Base-by-base conservation (phyloP, 2,329 filamentous ascomycete species). In the Diplodia sapinea region DNA sequence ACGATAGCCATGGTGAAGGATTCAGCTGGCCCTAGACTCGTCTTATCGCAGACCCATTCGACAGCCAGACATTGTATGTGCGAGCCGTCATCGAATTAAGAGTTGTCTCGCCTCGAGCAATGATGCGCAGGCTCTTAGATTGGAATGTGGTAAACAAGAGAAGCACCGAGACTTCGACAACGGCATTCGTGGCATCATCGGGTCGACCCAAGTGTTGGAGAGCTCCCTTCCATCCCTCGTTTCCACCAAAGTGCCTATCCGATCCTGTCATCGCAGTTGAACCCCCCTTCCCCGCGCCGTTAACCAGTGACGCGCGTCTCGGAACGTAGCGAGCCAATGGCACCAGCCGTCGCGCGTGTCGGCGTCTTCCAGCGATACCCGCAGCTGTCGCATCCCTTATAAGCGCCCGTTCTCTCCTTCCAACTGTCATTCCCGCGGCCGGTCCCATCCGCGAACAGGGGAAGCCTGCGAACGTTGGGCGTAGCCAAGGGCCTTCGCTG, bases 271-370 rank as follows among this genome's bases (percentile, higher is more conserved):
- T 47, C 38, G 33, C n/a, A 8, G 6, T 31, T n/a, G 23, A 55
- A 8, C 52, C 17, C 52, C 26, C 52, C 26, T 33, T 38, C 54
- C 17, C 54, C 31, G 31, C 54, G 31, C 17, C 33, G 54, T n/a
- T 20, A 12, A 13, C 20, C 23, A 20, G 40, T 61, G 59, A 63
- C 59, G 59, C 59, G 59, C 59, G 59, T 63, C 47, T 63, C 59
- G 59, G 59, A 63, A 63, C 23, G 23, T 51, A 36, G 59, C 59
- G 43, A 51, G 20, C 47, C 59, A 63, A 51, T 51, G 43, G n/a
- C 17, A 43, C 29, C 11, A 12, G 11, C 7, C 38, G 2, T 36
- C 43, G n/a, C 40, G 26, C 26, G 20, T 51, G 43, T 43, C 40
- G 57, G 33, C 55, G 55, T 20, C 33, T 59, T 31, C 55, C 55